phyloP scores from a whole-genome alignment of 2,329 filamentous ascomycete genomes.

The Pseudogymnoascus sp. region DNA sequence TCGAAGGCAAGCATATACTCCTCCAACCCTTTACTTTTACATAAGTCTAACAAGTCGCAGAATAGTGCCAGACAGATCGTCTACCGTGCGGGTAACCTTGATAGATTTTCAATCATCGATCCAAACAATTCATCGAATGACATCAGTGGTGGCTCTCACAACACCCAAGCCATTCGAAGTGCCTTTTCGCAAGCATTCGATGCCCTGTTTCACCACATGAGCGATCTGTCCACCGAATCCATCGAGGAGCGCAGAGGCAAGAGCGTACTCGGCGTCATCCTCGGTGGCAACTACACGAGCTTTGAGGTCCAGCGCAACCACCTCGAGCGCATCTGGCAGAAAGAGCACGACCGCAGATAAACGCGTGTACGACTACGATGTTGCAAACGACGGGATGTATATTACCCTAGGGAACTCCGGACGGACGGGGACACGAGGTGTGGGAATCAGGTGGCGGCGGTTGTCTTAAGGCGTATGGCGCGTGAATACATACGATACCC shows the following conservation, averaged over 20 bases:
- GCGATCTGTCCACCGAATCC: slow-evolving; percentile 33
- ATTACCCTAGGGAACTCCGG: not conserved
- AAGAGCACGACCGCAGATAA: slow-evolving; percentile 8
- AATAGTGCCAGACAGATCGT: slow-evolving; percentile 29
- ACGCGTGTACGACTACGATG: not conserved
- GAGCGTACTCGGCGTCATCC: slow-evolving; percentile 57
- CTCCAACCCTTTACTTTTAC: not conserved
- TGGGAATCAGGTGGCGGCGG: not conserved
- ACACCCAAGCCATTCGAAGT: slow-evolving; percentile 57
- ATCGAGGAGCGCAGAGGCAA: slow-evolving; percentile 24
- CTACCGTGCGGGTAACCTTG: slow-evolving; percentile 43
- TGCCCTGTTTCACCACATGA: slow-evolving; percentile 50
- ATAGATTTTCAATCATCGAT: slow-evolving; percentile 80
- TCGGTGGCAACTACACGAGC: slow-evolving; percentile 69
- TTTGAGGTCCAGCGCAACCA: slow-evolving; percentile 61
- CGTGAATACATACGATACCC: slow-evolving; percentile 9
- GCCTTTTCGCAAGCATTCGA: slow-evolving; percentile 59
- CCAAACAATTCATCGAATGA: slow-evolving; percentile 81
- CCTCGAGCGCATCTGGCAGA: slow-evolving; percentile 18
- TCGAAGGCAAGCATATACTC: slow-evolving; percentile 53
- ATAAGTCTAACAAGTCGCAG: slow-evolving; percentile 13
- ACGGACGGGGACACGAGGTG: not conserved
- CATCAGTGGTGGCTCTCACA: slow-evolving; percentile 75
- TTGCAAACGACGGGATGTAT: not conserved
- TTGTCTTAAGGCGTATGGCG: slow-evolving; percentile 9